These are phyloP conservation scores for Usnea hakonensis DNA, from an alignment of 495 filamentous ascomycete species.

Conservation along the genomic window DNA sequence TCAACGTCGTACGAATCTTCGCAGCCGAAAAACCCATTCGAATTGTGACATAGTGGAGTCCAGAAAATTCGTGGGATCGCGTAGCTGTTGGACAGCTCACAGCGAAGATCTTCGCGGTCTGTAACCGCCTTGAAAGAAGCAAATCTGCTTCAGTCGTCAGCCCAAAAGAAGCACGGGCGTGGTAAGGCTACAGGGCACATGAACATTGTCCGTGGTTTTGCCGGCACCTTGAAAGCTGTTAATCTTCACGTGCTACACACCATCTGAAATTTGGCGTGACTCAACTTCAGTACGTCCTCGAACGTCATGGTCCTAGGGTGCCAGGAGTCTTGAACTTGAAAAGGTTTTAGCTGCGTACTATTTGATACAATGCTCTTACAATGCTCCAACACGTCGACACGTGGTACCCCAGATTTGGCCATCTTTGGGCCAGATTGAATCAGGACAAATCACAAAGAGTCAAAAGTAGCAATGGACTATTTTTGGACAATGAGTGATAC, in stretches of 20 bases:
- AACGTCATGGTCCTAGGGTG: not conserved
- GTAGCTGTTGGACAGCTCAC: not conserved
- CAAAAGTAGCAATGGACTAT: no score
- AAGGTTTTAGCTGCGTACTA: no score
- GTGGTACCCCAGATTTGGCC: no score
- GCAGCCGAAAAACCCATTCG: slow-evolving; percentile 10
- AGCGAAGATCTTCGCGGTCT: not conserved
- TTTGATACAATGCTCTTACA: no score
- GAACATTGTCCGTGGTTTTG: not conserved
- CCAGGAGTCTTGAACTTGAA: no score
- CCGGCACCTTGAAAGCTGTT: not conserved
- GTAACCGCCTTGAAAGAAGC: not conserved
- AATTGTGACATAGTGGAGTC: not conserved
- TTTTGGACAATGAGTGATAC: no score
- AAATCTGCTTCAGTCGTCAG: slow-evolving; percentile 6
- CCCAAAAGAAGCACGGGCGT: not conserved
- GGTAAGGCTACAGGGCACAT: not conserved
- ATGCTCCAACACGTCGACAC: no score
- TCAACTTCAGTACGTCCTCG: not conserved
- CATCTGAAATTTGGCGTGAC: not conserved
- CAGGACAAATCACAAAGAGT: no score
- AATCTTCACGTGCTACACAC: not conserved
- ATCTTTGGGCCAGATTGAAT: no score
- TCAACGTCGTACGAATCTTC: not conserved
- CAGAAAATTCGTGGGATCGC: not conserved